Evolutionary conservation across 768 basidiomycete species (phyloP).

Genomic region (Mycena filopes): DNA sequence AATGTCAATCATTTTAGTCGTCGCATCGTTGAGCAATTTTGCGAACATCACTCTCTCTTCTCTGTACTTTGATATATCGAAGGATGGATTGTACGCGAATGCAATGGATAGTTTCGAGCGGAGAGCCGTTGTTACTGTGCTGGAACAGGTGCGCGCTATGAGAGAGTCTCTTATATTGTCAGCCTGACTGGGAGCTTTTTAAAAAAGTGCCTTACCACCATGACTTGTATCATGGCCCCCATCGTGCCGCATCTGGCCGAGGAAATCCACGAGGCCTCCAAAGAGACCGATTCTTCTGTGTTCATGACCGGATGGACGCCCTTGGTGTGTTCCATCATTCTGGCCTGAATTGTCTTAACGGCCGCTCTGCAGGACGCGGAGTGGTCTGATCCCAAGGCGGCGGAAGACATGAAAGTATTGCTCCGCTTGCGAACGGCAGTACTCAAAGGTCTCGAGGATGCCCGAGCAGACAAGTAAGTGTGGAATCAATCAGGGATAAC

Average conservation of each 20-base stretch:
- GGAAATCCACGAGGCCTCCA: constrained; percentile 73
- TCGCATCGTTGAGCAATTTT: constrained; percentile 79
- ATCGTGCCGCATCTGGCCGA: constrained; percentile 92
- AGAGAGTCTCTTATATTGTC: background rate
- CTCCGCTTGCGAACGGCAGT: constrained; percentile 70
- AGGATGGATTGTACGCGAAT: constrained; percentile 90
- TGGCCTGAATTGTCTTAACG: background rate
- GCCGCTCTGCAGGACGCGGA: constrained; percentile 54
- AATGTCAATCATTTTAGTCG: constrained; percentile 59
- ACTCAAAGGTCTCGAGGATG: constrained; percentile 77
- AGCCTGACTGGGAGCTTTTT: background rate
- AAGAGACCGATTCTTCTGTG: constrained; percentile 61
- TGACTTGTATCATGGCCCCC: constrained; percentile 81
- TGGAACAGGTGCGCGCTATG: constrained; percentile 66
- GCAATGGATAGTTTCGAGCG: constrained; percentile 61
- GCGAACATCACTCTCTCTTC: constrained; percentile 88
- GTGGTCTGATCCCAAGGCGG: constrained; percentile 71
- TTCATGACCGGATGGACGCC: constrained; percentile 78
- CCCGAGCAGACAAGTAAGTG: constrained; percentile 76
- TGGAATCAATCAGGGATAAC: background rate
- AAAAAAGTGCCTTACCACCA: constrained; percentile 71
- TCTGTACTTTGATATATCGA: constrained; percentile 91
- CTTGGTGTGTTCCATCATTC: constrained; percentile 58
- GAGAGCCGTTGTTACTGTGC: constrained; percentile 72
- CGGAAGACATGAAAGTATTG: constrained; percentile 71